Evolutionary conservation across 495 filamentous ascomycete species (phyloP), one percentile per base, ranked within the genome.

Genomic region (Penicillium bialowiezense): DNA sequence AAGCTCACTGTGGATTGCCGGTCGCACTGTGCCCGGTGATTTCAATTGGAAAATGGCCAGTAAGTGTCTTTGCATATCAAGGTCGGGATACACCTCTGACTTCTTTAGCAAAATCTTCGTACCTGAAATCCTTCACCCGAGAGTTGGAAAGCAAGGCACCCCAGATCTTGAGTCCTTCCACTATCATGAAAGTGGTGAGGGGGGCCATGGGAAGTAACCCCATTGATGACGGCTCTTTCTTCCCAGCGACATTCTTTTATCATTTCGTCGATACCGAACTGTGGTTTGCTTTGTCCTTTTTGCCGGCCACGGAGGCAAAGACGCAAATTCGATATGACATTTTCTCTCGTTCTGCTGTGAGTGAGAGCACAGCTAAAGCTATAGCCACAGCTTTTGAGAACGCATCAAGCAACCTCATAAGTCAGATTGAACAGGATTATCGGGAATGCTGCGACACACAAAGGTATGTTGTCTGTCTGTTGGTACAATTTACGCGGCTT

Each of bases 1-100:
- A 10, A 39, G 21, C 3, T 60, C 48, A 6, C 37, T 20, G 8
- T 75, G 68, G 64, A 32, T 72, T 7, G 42, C 51, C 26, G 74
- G 74, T 19, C 64, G 63, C 44, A 69, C 59, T 3, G 28, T 74
- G 2, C 54, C 70, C 8, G 70, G 70, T 5, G 28, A 41, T 0
- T 77, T 78, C 23, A 78, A 79, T 42, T 78, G 74, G 76, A 78
- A 77, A 40, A 13, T 59, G 13, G 58, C 52, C 6, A 20, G 70
- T 72, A 41, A 45, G 56, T 55, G 12, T 5, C n/a, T n/a, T n/a
- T 15, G 5, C 4, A 8, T 6, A 18, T 12, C 7, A n/a, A 13
- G 2, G 23, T 24, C n/a, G 14, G n/a, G 6, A 14, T 7, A 1
- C 3, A 15, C 31, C 12, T 14, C 38, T 52, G 3, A 41, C 4